Conservation (phyloP, 179 eudicot species). For the Gypsophila paniculata region DNA sequence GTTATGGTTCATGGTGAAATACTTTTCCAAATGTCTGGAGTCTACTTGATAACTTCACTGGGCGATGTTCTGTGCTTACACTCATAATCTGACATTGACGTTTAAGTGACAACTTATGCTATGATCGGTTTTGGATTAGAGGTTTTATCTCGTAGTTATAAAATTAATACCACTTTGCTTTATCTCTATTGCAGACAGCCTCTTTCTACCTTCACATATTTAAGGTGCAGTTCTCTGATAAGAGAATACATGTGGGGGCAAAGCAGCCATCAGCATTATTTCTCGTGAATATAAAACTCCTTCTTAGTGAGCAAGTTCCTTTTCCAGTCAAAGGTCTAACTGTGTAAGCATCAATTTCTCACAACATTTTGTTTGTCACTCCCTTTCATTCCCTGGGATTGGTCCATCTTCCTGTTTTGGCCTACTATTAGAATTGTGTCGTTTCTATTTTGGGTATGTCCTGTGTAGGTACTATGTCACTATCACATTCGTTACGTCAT, state of each 20-base stretch:
- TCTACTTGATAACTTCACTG: not conserved
- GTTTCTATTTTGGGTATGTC: too few relatives aligned
- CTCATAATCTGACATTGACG: constrained; percentile 2
- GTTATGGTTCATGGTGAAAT: not conserved
- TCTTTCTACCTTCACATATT: constrained; percentile 76
- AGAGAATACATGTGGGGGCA: constrained; percentile 77
- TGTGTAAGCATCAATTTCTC: constrained; percentile 50
- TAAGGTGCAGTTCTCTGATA: constrained; percentile 79
- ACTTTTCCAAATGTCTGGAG: not conserved
- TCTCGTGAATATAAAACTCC: constrained; percentile 66
- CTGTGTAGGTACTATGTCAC: too few relatives aligned
- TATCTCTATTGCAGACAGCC: constrained; percentile 68
- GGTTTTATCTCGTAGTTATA: not conserved
- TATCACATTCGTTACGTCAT: too few relatives aligned
- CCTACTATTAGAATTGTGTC: too few relatives aligned
- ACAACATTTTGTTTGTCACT: not conserved
- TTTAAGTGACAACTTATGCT: not conserved
- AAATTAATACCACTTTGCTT: constrained; percentile 1
- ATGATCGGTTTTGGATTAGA: not conserved
- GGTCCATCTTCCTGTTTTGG: too few relatives aligned
- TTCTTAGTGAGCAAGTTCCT: constrained; percentile 85
- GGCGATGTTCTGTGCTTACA: not conserved
- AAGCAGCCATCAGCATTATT: constrained; percentile 75
- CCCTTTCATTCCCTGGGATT: too few relatives aligned
- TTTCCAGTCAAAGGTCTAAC: constrained; percentile 45